These are phyloP conservation scores for Yamadazyma triangularis DNA, from an alignment of 1,139 yeast genomes.

Conservation along the genomic window DNA sequence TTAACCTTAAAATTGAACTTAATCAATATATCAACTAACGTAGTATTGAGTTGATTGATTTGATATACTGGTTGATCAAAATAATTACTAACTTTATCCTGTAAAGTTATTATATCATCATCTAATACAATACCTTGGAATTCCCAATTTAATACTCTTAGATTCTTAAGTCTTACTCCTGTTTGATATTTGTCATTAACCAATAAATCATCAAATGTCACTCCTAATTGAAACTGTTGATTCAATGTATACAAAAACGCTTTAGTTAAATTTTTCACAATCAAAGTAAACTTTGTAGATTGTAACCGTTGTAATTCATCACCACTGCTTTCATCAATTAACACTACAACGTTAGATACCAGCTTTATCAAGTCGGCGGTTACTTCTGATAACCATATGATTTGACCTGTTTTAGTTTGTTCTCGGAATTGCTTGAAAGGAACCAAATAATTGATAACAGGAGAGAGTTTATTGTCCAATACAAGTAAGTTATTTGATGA, in stretches of 20 bases:
- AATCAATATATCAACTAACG: conserved; percentile 23
- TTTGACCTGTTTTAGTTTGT: conserved; percentile 53
- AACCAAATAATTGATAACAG: conserved; percentile 54
- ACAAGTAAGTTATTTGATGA: conserved; percentile 43
- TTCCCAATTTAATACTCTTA: conserved; percentile 29
- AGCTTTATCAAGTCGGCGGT: conserved; percentile 10
- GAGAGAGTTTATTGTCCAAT: conserved; percentile 52
- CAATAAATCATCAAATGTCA: conserved; percentile 18
- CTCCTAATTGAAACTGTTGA: conserved; percentile 16
- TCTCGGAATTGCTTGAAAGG: conserved; percentile 56
- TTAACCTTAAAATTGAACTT: conserved; percentile 24
- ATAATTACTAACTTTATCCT: conserved; percentile 24
- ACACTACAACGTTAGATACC: conserved; percentile 33
- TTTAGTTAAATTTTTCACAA: conserved; percentile 29
- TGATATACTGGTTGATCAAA: conserved; percentile 33
- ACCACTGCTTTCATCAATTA: conserved; percentile 21
- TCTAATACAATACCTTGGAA: conserved; percentile 25
- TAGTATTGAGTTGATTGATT: conserved; percentile 22
- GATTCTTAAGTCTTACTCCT: conserved; percentile 12
- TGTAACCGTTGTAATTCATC: conserved; percentile 9
- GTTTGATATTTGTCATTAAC: conserved; percentile 4
- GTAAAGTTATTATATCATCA: conserved; percentile 19
- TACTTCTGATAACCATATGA: conserved; percentile 51
- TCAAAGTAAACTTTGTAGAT: conserved; percentile 18
- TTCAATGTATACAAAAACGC: conserved; percentile 27